Conservation (phyloP, 768 basidiomycete genomes). For the Mycena belliarum region DNA sequence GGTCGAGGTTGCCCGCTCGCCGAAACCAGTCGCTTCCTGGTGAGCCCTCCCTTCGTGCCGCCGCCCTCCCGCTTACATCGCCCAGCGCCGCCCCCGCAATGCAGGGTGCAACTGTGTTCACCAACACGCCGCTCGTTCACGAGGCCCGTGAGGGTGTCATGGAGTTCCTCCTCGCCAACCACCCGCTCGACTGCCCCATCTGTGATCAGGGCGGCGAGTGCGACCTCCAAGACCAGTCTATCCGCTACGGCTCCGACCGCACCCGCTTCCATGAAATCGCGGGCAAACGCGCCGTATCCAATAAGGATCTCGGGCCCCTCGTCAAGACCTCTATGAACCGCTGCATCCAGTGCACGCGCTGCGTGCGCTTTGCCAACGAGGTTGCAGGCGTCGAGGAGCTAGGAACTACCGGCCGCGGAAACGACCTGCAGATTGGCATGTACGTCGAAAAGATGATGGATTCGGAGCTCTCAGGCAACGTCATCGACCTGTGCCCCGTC, state of each 20-base stretch:
- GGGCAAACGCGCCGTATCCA: constrained; percentile 96
- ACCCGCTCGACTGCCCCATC: constrained; percentile 97
- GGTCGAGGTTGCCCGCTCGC: constrained; percentile 94
- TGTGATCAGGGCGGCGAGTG: constrained; percentile 99
- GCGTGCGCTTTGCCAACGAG: constrained; percentile 98
- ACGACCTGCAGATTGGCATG: constrained; percentile 98
- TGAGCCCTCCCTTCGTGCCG: constrained; percentile 29
- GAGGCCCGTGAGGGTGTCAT: constrained; percentile 96
- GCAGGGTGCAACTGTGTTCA: constrained; percentile 90
- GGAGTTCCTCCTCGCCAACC: constrained; percentile 97
- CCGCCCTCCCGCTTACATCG: background rate
- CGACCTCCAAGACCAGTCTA: constrained; percentile 97
- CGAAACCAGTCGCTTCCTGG: constrained; percentile 95
- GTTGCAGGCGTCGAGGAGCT: constrained; percentile 98
- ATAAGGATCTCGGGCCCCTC: constrained; percentile 96
- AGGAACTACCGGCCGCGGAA: constrained; percentile 95
- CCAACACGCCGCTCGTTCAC: constrained; percentile 88
- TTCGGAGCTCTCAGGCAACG: constrained; percentile 95
- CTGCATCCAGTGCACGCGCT: constrained; percentile 99
- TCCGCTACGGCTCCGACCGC: constrained; percentile 98
- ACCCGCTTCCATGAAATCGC: constrained; percentile 98
- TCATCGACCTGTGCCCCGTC: constrained; percentile 96
- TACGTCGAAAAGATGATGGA: constrained; percentile 98
- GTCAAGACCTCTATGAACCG: constrained; percentile 99
- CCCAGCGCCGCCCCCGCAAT: constrained; percentile 95